Conservation (phyloP, 345 rosid species). For the Pugionium dolabratum region DNA sequence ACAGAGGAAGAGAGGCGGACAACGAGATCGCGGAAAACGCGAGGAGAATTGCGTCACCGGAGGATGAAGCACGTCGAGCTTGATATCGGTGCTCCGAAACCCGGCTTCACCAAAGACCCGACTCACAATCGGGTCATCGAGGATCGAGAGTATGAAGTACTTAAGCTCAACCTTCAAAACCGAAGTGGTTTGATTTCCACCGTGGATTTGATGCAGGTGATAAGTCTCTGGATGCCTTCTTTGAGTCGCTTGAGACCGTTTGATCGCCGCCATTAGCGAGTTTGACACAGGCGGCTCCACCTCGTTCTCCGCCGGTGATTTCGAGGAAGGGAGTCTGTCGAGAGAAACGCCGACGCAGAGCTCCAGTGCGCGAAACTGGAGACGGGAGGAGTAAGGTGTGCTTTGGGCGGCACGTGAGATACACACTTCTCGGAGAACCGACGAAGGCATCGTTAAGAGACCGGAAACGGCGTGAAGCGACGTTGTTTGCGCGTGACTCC, state of each 20-base stretch:
- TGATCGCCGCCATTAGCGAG: slow-evolving; percentile 92
- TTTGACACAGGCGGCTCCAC: slow-evolving; percentile 64
- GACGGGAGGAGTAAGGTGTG: slow-evolving; percentile 48
- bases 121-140: slow-evolving; percentile 75
- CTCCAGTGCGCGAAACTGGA: slow-evolving; percentile 67
- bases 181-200: slow-evolving; percentile 38
- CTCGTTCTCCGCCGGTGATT: slow-evolving; percentile 9
- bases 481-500: slow-evolving; percentile 67
- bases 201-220: slow-evolving; percentile 62
- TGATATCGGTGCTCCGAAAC: slow-evolving; percentile 63
- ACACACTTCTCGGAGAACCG: slow-evolving; percentile 65
- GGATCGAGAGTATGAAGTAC: slow-evolving; percentile 57
- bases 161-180: slow-evolving; percentile 64
- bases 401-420: slow-evolving; percentile 50
- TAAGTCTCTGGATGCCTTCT: slow-evolving; percentile 78
- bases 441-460: slow-evolving; percentile 51
- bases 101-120: slow-evolving; percentile 70
- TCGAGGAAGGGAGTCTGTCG: slow-evolving; percentile 55
- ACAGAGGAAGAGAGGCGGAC: slow-evolving; percentile 52
- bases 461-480: slow-evolving; percentile 74
- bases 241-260: slow-evolving; percentile 90
- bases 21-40: slow-evolving; percentile 38
- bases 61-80: slow-evolving; percentile 62
- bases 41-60: slow-evolving; percentile 43
- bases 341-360: slow-evolving; percentile 65